Evolutionary conservation across 176 grass and related monocot species (phyloP).

Genomic region (Secale cereale): DNA sequence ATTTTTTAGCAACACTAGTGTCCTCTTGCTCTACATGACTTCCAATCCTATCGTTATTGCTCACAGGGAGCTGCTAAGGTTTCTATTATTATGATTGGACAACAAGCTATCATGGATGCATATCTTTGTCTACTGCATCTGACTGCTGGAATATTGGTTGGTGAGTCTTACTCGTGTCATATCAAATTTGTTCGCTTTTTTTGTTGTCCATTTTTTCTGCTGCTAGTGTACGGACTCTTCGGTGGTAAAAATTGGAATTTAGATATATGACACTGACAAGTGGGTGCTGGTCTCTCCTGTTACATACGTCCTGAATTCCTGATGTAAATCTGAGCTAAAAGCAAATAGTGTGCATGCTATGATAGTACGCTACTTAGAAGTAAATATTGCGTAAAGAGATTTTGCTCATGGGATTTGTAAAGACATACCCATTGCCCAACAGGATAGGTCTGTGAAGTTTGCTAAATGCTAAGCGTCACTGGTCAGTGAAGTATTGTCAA

Average conservation of each 20-base stretch:
- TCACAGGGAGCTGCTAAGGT: slow-evolving; percentile 89
- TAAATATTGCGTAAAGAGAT: slow-evolving; percentile 7
- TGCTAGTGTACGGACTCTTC: background rate
- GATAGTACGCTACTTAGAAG: background rate
- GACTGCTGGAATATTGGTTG: slow-evolving; percentile 95
- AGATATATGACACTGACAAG: background rate
- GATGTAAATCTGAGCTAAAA: background rate
- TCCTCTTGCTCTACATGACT: slow-evolving; percentile 20
- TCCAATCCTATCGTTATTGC: slow-evolving; percentile 31
- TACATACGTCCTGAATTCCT: background rate
- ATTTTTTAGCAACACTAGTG: background rate
- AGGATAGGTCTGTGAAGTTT: background rate
- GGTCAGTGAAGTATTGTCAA: background rate
- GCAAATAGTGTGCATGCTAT: background rate
- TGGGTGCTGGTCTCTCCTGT: background rate
- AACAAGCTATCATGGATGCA: slow-evolving; percentile 99
- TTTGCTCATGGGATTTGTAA: background rate
- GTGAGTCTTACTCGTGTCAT: slow-evolving; percentile 49
- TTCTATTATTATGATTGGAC: slow-evolving; percentile 98
- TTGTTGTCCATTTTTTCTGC: slow-evolving; percentile 3
- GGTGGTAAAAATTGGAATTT: background rate
- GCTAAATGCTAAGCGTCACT: background rate
- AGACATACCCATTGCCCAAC: background rate
- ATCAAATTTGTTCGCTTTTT: background rate
- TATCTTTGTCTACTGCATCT: slow-evolving; percentile 98